phyloP scores from a whole-genome alignment of 768 basidiomycete genomes.

The Kwoniella dendrophila region DNA sequence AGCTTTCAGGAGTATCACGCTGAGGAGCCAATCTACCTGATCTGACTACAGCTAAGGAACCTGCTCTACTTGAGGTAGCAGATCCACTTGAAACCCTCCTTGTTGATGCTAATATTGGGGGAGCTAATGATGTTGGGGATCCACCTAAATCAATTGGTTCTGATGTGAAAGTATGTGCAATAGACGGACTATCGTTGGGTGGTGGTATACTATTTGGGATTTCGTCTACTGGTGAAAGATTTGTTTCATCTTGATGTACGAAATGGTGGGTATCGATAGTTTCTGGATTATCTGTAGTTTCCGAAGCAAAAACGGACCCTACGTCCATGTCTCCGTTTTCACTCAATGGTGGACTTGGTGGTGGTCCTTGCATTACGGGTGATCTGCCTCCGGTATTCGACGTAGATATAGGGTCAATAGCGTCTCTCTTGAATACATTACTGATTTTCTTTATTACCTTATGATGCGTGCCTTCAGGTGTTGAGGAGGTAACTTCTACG shows the following conservation, averaged over 20 bases:
- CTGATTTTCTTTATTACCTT: conserved; percentile 37
- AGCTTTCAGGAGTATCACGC: conserved; percentile 14
- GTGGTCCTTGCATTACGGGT: conserved; percentile 39
- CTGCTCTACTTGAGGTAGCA: conserved; percentile 31
- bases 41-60: conserved; percentile 40
- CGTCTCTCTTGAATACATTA: conserved; percentile 32
- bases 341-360: conserved; percentile 54
- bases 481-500: conserved; percentile 30
- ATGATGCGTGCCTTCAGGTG: conserved; percentile 5
- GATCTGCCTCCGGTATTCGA: not conserved
- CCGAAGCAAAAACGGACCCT: conserved; percentile 11
- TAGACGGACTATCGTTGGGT: not conserved
- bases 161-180: conserved; percentile 16
- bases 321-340: conserved; percentile 23
- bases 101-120: conserved; percentile 5
- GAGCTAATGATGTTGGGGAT: conserved; percentile 17
- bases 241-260: conserved; percentile 6
- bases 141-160: conserved; percentile 24
- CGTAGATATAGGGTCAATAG: conserved; percentile 1
- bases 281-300: conserved; percentile 16
- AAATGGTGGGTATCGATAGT: not conserved
- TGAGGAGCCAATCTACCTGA: conserved; percentile 31
- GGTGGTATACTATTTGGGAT: not conserved
- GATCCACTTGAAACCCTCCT: conserved; percentile 37
- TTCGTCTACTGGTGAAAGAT: conserved; percentile 11